Conservation (phyloP, 345 rosid species). For the Limnanthes douglasii region DNA sequence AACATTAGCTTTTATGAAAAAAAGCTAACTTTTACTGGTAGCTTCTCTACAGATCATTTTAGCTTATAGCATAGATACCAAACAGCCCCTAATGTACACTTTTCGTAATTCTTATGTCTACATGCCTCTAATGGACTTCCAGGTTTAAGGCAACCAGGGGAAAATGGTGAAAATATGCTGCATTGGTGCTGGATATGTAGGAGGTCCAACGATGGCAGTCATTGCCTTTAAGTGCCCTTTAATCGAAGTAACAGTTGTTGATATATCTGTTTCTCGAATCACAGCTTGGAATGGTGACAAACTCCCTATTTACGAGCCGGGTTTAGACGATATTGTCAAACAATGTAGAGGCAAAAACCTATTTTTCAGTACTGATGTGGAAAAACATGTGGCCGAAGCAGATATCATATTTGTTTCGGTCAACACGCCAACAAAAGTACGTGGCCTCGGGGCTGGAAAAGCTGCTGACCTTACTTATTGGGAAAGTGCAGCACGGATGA, state of each 20-base stretch:
- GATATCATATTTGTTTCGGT: constrained; percentile 57
- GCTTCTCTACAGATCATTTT: not conserved
- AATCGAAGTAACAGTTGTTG: constrained; percentile 39
- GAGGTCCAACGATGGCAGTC: constrained; percentile 49
- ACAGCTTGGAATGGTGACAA: constrained; percentile 40
- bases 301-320: constrained; percentile 46
- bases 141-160: not conserved
- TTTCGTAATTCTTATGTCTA: not conserved
- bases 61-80: not conserved
- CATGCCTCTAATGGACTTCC: not conserved
- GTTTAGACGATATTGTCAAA: constrained; percentile 38
- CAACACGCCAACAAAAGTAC: constrained; percentile 58
- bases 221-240: constrained; percentile 39
- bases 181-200: constrained; percentile 48
- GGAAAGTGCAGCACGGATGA: constrained; percentile 72
- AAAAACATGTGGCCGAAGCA: constrained; percentile 44
- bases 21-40: not conserved
- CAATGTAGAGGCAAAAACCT: constrained; percentile 42
- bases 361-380: constrained; percentile 49
- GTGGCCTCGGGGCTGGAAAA: constrained; percentile 60
- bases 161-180: constrained; percentile 50
- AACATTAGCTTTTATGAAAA: no score
- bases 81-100: not conserved
- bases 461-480: constrained; percentile 66
- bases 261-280: constrained; percentile 34